Base-by-base conservation (phyloP, 2,329 filamentous ascomycete species). In the Blastomyces silverae region DNA sequence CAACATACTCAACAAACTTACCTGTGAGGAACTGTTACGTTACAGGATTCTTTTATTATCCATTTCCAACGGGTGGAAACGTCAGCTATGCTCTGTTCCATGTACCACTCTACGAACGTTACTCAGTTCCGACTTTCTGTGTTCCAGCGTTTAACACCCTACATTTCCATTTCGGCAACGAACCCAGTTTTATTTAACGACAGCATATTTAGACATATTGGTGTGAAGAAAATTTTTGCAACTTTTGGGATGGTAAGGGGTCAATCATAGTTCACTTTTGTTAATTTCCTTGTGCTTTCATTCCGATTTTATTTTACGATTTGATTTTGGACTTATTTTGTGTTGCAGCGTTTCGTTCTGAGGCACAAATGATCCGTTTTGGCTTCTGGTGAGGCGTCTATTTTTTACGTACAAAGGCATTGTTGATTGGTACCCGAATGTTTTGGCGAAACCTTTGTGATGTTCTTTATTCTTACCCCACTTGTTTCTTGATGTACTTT, bases 91-190 rank as follows among this genome's bases (percentile, higher is more conserved):
- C 28, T 50, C 28, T 57, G 28, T 50, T 61, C 44, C 59, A 20
- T 61, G 42, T 61, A 60, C 46, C 42, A 48, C 57, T 31, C 25
- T 60, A 46, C 39, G 39, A 46, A 60, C 11, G 13, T 50, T 37
- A 31, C 25, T 28, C 28, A 22, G 25, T 48, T 42, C 25, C 44
- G 42, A 61, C 3, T 61, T 61, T 48, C 25, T 44, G n/a, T 50
- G 59, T 50, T 50, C 37, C 37, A 44, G 17, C 11, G 31, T 34
- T 44, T 37, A 31, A 50, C 25, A 10, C 6, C 28, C 44, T 60
- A 46, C 22, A 60, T 50, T 37, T 61, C 28, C 44, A 61, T 61
- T 50, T 50, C 59, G 59, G 59, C 42, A 61, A 61, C 59, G 42
- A 61, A 22, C 15, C 28, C 25, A 37, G 2, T 60, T 61, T 50